Evolutionary conservation across 1,284 basidiomycete species (phyloP).

Genomic region (Thelephora terrestris): DNA sequence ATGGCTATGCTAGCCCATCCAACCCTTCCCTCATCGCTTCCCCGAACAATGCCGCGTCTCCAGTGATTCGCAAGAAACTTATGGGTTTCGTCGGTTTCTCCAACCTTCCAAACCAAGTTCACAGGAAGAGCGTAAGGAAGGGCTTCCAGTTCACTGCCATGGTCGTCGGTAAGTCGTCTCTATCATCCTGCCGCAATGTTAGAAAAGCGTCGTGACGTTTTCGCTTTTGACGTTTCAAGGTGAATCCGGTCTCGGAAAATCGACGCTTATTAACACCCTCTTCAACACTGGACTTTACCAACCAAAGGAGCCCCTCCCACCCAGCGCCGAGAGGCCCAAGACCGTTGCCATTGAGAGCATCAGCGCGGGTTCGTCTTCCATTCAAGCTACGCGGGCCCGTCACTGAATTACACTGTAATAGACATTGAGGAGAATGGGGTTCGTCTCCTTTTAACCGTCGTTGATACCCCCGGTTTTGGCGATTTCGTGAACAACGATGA

Average conservation of each 20-base stretch:
- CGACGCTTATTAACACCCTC: slow-evolving; percentile 93
- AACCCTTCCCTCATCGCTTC: slow-evolving; percentile 44
- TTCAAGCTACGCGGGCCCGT: slow-evolving; percentile 9
- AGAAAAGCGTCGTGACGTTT: slow-evolving; percentile 11
- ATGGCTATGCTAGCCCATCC: slow-evolving; percentile 49
- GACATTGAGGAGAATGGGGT: slow-evolving; percentile 98
- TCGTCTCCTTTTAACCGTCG: slow-evolving; percentile 89
- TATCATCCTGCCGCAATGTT: slow-evolving; percentile 17
- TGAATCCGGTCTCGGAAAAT: slow-evolving; percentile 96
- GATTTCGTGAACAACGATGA: slow-evolving; percentile 98
- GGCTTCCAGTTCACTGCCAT: slow-evolving; percentile 80
- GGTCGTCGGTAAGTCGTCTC: slow-evolving; percentile 70
- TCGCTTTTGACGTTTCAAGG: slow-evolving; percentile 37
- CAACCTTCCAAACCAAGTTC: slow-evolving; percentile 95
- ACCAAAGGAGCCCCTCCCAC: slow-evolving; percentile 73
- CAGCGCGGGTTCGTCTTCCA: slow-evolving; percentile 66
- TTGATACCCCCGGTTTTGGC: slow-evolving; percentile 95
- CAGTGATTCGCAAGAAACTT: slow-evolving; percentile 83
- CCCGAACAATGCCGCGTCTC: slow-evolving; percentile 32
- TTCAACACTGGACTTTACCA: slow-evolving; percentile 94
- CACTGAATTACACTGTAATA: slow-evolving; percentile 28
- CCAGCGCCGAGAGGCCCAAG: slow-evolving; percentile 78
- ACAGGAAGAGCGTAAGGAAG: slow-evolving; percentile 91
- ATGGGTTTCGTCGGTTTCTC: slow-evolving; percentile 87
- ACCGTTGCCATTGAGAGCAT: slow-evolving; percentile 96